These are phyloP conservation scores for Fomitiporia mediterranea DNA, from an alignment of 1,284 basidiomycete genomes.

Conservation along the genomic window DNA sequence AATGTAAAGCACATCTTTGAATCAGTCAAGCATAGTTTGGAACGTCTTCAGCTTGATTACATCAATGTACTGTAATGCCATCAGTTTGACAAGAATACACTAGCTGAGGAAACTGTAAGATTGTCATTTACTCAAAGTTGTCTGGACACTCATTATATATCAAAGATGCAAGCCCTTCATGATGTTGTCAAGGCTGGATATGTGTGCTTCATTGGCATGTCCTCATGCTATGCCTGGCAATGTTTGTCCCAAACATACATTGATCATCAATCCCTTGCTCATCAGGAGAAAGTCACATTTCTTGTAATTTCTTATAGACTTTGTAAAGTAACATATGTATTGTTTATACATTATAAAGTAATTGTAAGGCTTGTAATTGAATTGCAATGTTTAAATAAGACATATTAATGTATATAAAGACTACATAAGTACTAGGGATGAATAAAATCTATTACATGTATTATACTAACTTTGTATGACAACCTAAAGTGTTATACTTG, in stretches of 20 bases:
- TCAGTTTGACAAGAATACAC: conserved; percentile 42
- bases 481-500: no score
- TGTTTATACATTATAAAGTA: no score
- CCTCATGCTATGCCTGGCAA: conserved; percentile 35
- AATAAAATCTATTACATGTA: no score
- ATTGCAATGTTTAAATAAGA: no score
- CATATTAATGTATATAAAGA: no score
- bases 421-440: no score
- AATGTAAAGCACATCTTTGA: conserved; percentile 36
- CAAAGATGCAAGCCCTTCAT: conserved; percentile 50
- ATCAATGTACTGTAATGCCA: conserved; percentile 35
- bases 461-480: no score
- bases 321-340: no score
- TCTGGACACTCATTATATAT: conserved; percentile 40
- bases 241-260: conserved; percentile 28
- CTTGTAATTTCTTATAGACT: no score
- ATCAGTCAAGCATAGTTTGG: conserved; percentile 33
- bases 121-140: not conserved
- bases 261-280: not conserved
- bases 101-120: conserved; percentile 36
- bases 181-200: conserved; percentile 42
- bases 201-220: conserved; percentile 48
- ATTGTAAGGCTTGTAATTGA: no score
- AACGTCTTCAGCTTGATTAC: conserved; percentile 35
- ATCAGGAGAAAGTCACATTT: no score